Conservation (phyloP, 371 early-diverging fungal species). For the Rhizopus delemar region DNA sequence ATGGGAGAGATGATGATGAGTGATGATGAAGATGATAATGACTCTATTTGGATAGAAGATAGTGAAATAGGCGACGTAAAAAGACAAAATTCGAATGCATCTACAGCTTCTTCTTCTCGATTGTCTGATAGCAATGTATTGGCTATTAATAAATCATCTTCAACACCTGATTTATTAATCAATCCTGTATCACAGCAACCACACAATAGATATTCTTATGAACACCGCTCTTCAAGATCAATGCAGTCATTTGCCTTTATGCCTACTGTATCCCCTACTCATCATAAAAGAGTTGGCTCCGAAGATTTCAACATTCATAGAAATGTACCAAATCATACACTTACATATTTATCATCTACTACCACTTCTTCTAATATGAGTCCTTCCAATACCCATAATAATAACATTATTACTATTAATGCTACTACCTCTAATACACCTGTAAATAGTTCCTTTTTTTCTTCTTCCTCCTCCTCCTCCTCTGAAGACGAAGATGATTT, state of each 20-base stretch:
- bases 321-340: slow-evolving; percentile 25
- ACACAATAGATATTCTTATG: slow-evolving; percentile 16
- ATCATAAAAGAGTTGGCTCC: slow-evolving; percentile 21
- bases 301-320: slow-evolving; percentile 13
- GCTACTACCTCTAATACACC: not conserved
- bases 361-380: slow-evolving; percentile 2
- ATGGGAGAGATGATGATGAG: slow-evolving; percentile 29
- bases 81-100: slow-evolving; percentile 1
- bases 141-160: slow-evolving; percentile 26
- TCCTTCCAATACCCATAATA: slow-evolving; percentile 6
- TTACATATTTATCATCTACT: slow-evolving; percentile 18
- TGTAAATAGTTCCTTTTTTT: not conserved
- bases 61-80: not conserved
- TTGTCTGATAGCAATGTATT: not conserved
- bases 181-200: slow-evolving; percentile 2
- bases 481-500: slow-evolving; percentile 24
- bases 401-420: not conserved
- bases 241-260: slow-evolving; percentile 1
- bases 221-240: slow-evolving; percentile 11
- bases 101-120: slow-evolving; percentile 1
- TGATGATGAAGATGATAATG: slow-evolving; percentile 24
- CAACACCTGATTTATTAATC: slow-evolving; percentile 25
- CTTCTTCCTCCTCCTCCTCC: not conserved
- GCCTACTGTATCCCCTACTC: not conserved
- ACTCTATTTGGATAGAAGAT: not conserved